phyloP scores from a whole-genome alignment of 2,329 filamentous ascomycete genomes.

The Fusarium buharicum region DNA sequence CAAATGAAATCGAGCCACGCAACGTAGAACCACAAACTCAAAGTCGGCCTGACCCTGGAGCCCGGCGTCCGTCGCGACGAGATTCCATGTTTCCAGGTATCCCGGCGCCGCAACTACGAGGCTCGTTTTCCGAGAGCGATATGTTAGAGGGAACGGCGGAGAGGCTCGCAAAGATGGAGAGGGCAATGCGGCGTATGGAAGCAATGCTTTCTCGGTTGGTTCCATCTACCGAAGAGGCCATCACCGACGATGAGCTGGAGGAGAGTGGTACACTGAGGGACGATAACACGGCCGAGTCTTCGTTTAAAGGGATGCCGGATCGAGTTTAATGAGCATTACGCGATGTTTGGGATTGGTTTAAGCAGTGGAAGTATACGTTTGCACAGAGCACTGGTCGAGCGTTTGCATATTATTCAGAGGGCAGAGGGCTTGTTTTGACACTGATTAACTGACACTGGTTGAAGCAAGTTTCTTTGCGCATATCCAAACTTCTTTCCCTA shows the following conservation, averaged over 20 bases:
- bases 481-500: neutral
- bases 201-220: constrained; percentile 56
- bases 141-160: constrained; percentile 57
- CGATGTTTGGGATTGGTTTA: constrained; percentile 11
- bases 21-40: constrained; percentile 36
- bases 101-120: constrained; percentile 57
- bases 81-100: constrained; percentile 68
- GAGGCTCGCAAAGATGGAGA: constrained; percentile 62
- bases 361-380: constrained; percentile 1
- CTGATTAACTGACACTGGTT: constrained; percentile 19
- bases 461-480: neutral
- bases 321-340: constrained; percentile 13
- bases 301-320: constrained; percentile 37
- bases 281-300: constrained; percentile 48
- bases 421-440: constrained; percentile 3
- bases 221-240: constrained; percentile 44
- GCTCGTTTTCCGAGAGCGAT: constrained; percentile 59
- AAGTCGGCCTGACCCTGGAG: constrained; percentile 41
- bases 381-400: constrained; percentile 5
- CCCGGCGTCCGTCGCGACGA: constrained; percentile 55
- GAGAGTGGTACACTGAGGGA: constrained; percentile 46
- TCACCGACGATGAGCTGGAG: constrained; percentile 43
- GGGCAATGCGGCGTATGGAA: constrained; percentile 60
- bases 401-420: constrained; percentile 5
- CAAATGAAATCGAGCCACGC: constrained; percentile 44